Evolutionary conservation across 2,329 filamentous ascomycete genomes (phyloP), one percentile per base, ranked within the genome.

Genomic region (Aspergillus sp.): DNA sequence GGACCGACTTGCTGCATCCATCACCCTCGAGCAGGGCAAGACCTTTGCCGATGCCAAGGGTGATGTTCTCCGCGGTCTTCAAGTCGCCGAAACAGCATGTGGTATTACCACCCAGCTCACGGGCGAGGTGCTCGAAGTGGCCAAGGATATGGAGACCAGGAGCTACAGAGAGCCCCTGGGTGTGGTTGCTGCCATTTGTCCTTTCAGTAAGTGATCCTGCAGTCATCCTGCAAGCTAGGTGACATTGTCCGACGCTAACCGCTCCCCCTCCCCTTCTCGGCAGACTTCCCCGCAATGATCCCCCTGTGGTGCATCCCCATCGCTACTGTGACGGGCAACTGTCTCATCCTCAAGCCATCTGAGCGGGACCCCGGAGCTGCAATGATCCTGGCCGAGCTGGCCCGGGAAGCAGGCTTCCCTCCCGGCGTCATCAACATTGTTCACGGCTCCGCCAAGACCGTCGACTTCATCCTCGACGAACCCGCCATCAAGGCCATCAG

Each of bases 261-360:
- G 30, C 36, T 30, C 58, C 51, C 58, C 49, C 13, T 36, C 32
- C 4, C 32, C 32, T 36, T 36, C 10, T 13, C 41, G 17, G 23
- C 62, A 85, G 84, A 89, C 78, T 89, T 89, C 78, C 87, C 87
- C 55, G 87, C 87, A 63, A 89, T 89, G 87, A 89, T 89, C 74
- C 87, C 87, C 10, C 80, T 89, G 9, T 89, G 87, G 87, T 86
- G 80, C 32, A 87, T 89, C 43, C 87, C 87, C 8, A 81, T 88
- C 63, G 86, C 87, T 39, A 85, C 85, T 5, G 80, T 87, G n/a
- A 86, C 85, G 28, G 87, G 87, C 58, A 89, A 89, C 78, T 86
- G 83, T 25, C 75, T 87, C 62, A 79, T 89, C 66, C 79, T 89
- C 68, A 89, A 89, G 79, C 87, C 87, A 7, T 88, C 86, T 1